Conservation (phyloP, 441 rosid species). For the Corymbia calophylla region DNA sequence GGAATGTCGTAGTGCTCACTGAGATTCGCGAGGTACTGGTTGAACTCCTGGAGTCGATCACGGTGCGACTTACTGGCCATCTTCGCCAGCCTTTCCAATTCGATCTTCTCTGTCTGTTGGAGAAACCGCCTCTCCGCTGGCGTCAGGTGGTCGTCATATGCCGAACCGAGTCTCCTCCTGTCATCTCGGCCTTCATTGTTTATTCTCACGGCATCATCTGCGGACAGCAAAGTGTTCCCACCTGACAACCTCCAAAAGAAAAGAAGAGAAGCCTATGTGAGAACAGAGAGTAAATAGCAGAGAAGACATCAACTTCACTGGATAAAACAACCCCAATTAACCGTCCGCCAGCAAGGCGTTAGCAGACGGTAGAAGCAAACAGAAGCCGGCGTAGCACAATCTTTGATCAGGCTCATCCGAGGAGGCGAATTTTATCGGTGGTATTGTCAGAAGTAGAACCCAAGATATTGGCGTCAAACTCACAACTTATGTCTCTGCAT, state of each 20-base stretch:
- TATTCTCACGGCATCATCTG: neutral
- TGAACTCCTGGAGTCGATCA: slow-evolving; percentile 5
- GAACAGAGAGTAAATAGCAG: neutral
- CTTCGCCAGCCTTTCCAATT: slow-evolving; percentile 2
- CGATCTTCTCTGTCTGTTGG: neutral
- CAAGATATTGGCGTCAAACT: neutral
- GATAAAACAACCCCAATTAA: neutral
- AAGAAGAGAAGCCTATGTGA: neutral
- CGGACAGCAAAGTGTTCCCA: neutral
- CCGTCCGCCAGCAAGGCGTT: neutral
- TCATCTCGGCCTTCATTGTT: neutral
- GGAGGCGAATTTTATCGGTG: neutral
- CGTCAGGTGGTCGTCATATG: neutral
- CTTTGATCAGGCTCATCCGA: neutral
- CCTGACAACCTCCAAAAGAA: neutral
- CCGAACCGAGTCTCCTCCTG: neutral
- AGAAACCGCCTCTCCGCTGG: neutral
- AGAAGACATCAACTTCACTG: neutral
- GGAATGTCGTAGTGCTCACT: slow-evolving; percentile 11
- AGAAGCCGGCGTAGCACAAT: neutral
- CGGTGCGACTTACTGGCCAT: slow-evolving; percentile 4
- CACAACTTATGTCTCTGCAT: neutral
- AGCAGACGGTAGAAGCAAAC: neutral
- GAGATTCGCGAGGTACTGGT: slow-evolving; percentile 5
- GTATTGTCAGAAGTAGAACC: neutral